These are phyloP conservation scores for Singerocomus inundabilis DNA, from an alignment of 1,284 basidiomycete genomes.

Conservation along the genomic window DNA sequence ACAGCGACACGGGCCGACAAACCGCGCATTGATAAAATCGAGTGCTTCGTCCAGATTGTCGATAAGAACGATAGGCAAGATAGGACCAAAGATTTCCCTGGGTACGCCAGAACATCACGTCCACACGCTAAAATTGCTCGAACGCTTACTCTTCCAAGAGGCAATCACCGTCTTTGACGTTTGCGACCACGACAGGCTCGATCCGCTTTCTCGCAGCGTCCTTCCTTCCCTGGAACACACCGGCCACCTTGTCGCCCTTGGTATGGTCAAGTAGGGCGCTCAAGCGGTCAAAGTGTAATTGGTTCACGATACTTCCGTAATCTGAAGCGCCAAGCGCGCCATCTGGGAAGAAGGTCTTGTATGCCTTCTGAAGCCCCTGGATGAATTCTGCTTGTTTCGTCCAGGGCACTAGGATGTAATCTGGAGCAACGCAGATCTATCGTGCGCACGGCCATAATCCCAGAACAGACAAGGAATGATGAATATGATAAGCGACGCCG, in stretches of 20 bases:
- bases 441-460: not conserved
- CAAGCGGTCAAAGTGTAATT: conserved; percentile 25
- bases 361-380: conserved; percentile 44
- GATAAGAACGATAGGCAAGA: conserved; percentile 64
- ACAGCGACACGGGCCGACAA: conserved; percentile 9
- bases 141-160: conserved; percentile 29
- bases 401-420: conserved; percentile 59
- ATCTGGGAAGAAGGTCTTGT: conserved; percentile 32
- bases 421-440: conserved; percentile 60
- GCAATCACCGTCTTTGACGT: conserved; percentile 22
- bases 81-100: conserved; percentile 69
- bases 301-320: conserved; percentile 24
- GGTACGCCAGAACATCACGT: not conserved
- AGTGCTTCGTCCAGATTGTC: conserved; percentile 39
- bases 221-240: conserved; percentile 45
- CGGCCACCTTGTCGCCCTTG: conserved; percentile 53
- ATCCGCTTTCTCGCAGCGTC: conserved; percentile 33
- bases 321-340: conserved; percentile 20
- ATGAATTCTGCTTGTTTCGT: conserved; percentile 52
- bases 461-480: not conserved
- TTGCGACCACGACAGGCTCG: conserved; percentile 25
- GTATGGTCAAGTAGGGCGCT: conserved; percentile 46
- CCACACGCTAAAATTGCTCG: not conserved
- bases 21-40: conserved; percentile 47
- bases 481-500: not conserved